A percentile compares a stretch with the other conserved stretches of the same genome.
phyloP scores from a whole-genome alignment of 495 filamentous ascomycete genomes.

The Glarea lozoyensis region DNA sequence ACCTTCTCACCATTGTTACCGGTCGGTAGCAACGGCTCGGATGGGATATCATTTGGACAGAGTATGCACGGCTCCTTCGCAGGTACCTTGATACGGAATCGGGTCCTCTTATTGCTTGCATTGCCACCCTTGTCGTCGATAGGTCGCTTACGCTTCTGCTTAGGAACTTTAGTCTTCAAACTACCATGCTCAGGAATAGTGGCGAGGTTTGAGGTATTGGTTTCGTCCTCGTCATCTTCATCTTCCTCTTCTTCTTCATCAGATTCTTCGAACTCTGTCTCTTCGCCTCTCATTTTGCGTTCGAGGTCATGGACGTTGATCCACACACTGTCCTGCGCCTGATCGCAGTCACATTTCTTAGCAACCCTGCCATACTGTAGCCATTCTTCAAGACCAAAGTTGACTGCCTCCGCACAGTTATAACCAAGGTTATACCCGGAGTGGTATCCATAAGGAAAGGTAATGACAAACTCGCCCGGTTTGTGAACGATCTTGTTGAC shows the following conservation, averaged over 20 bases:
- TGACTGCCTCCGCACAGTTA: conserved; percentile 98
- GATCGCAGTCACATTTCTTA: conserved; percentile 92
- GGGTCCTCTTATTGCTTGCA: conserved; percentile 51
- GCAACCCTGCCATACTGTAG: conserved; percentile 89
- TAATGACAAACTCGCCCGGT: conserved; percentile 97
- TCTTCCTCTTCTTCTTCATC: conserved; percentile 70
- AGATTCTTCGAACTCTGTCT: conserved; percentile 82
- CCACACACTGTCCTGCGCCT: conserved; percentile 88
- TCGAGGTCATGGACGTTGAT: conserved; percentile 93
- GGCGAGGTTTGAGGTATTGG: conserved; percentile 53
- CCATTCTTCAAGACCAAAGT: conserved; percentile 94
- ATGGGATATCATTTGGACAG: conserved; percentile 86
- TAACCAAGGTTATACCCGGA: conserved; percentile 98
- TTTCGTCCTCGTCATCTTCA: conserved; percentile 54
- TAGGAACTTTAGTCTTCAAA: conserved; percentile 24
- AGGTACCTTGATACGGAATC: conserved; percentile 57
- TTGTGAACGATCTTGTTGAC: conserved; percentile 95
- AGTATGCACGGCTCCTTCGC: conserved; percentile 81
- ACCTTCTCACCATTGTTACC: conserved; percentile 82
- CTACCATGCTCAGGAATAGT: conserved; percentile 59
- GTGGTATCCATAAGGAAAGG: conserved; percentile 96
- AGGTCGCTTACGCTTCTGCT: conserved; percentile 37
- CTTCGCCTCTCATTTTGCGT: conserved; percentile 84
- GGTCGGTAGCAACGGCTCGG: conserved; percentile 74
- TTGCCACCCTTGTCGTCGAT: conserved; percentile 31